Conservation (phyloP, 352 stramenopile genomes). For the Thalassiosira mediterranea region DNA sequence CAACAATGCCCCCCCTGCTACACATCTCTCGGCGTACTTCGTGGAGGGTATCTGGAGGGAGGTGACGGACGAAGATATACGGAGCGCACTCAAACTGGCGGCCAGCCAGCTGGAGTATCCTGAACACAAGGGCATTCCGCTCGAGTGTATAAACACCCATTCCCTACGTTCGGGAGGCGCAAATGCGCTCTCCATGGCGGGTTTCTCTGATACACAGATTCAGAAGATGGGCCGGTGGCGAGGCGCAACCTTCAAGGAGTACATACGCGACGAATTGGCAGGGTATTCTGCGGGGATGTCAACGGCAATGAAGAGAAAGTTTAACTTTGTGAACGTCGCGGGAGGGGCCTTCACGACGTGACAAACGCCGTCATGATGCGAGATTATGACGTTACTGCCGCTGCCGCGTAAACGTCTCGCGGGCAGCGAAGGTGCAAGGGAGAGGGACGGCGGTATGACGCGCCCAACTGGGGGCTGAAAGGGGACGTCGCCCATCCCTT, state of each 20-base stretch:
- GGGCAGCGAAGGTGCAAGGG: too few relatives aligned
- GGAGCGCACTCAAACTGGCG: neutral
- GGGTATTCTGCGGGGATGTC: conserved; percentile 35
- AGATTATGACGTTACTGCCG: neutral
- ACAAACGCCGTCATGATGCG: neutral
- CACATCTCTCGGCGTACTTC: neutral
- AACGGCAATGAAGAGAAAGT: conserved; percentile 6
- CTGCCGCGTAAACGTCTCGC: neutral
- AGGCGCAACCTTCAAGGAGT: conserved; percentile 22
- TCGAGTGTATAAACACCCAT: conserved; percentile 23
- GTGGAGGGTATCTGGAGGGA: neutral
- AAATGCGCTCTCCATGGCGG: neutral
- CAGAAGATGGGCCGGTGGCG: conserved; percentile 38
- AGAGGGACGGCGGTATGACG: too few relatives aligned
- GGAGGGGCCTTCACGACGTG: conserved; percentile 4
- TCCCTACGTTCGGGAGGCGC: conserved; percentile 11
- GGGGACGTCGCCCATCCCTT: neutral
- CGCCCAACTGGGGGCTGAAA: neutral
- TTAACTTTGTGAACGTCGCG: conserved; percentile 32
- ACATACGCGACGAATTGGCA: conserved; percentile 20
- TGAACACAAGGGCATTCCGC: conserved; percentile 14
- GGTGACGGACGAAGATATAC: conserved; percentile 6
- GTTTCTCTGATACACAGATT: conserved; percentile 15
- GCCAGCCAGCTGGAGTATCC: conserved; percentile 15
- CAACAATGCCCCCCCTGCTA: neutral